Evolutionary conservation across 495 filamentous ascomycete genomes (phyloP), one percentile per base, ranked within the genome.

Genomic region (Oidiodendron maius): DNA sequence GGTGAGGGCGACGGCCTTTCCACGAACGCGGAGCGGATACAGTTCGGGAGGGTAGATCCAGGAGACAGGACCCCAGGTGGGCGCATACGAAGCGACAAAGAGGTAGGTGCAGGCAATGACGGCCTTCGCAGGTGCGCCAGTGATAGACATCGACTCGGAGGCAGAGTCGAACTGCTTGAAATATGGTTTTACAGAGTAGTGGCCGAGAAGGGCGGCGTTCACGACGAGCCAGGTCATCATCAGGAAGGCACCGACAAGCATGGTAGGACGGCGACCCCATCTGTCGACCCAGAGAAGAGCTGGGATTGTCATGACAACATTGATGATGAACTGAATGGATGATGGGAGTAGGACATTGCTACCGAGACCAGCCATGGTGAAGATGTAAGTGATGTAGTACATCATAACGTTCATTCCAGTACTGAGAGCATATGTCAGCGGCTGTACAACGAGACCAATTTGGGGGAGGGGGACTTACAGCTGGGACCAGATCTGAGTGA

Each of bases 401-500:
- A 57, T n/a, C n/a, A n/a, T n/a, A n/a, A n/a, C n/a, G n/a, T n/a
- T n/a, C n/a, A n/a, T n/a, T n/a, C n/a, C n/a, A n/a, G n/a, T n/a
- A n/a, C n/a, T n/a, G n/a, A n/a, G n/a, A n/a, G n/a, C n/a, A n/a
- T n/a, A n/a, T n/a, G n/a, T n/a, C n/a, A n/a, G n/a, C n/a, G n/a
- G n/a, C n/a, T n/a, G n/a, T n/a, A n/a, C n/a, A n/a, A n/a, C n/a
- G n/a, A n/a, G n/a, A n/a, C n/a, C n/a, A n/a, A n/a, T n/a, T n/a
- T n/a, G n/a, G n/a, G n/a, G n/a, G n/a, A n/a, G n/a, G n/a, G n/a
- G n/a, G n/a, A n/a, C n/a, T n/a, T n/a, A n/a, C n/a, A 91, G 69
- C 58, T 93, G 87, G 22, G 80, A 82, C 87, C 87, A 91, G 60
- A 93, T 84, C 61, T 91, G 87, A 0, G 81, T 86, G 56, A 88